These are phyloP conservation scores for Suhomyces chickasaworum DNA, from an alignment of 1,139 yeast genomes.

Conservation along the genomic window DNA sequence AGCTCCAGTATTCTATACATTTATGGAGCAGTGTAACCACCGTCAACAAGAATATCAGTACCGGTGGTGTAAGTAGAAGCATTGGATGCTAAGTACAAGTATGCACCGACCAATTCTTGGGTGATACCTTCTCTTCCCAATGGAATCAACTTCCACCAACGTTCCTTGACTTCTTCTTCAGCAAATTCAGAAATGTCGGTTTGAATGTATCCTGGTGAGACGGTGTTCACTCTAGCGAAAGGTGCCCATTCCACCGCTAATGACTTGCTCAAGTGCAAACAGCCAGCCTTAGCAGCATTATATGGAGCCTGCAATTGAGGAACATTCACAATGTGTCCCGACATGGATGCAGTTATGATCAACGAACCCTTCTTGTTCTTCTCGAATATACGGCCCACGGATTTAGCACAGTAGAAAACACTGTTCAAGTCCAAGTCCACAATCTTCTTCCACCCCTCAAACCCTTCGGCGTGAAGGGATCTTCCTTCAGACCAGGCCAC, in stretches of 20 bases:
- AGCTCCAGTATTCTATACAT: background rate
- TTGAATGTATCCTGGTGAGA: constrained; percentile 80
- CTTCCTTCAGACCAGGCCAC: constrained; percentile 74
- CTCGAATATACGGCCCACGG: constrained; percentile 71
- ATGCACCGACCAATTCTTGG: constrained; percentile 81
- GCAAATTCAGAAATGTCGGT: constrained; percentile 67
- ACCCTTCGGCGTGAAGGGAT: constrained; percentile 23
- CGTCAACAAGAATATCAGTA: constrained; percentile 80
- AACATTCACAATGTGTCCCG: constrained; percentile 78
- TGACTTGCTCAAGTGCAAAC: constrained; percentile 73
- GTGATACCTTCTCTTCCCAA: constrained; percentile 79
- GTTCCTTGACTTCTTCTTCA: constrained; percentile 49
- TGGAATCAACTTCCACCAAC: constrained; percentile 71
- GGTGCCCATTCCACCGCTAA: constrained; percentile 87
- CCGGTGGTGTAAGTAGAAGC: constrained; percentile 86
- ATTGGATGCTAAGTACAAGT: constrained; percentile 76
- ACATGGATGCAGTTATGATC: constrained; percentile 81
- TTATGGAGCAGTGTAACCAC: constrained; percentile 60
- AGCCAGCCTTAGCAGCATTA: constrained; percentile 87
- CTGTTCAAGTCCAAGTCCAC: constrained; percentile 27
- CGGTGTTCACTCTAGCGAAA: constrained; percentile 72
- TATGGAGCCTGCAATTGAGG: constrained; percentile 87
- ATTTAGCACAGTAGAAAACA: constrained; percentile 45
- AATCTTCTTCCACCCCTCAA: constrained; percentile 22
- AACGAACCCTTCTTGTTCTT: constrained; percentile 69